Base-by-base conservation (phyloP, 768 basidiomycete species). In the Royoungia palumana region DNA sequence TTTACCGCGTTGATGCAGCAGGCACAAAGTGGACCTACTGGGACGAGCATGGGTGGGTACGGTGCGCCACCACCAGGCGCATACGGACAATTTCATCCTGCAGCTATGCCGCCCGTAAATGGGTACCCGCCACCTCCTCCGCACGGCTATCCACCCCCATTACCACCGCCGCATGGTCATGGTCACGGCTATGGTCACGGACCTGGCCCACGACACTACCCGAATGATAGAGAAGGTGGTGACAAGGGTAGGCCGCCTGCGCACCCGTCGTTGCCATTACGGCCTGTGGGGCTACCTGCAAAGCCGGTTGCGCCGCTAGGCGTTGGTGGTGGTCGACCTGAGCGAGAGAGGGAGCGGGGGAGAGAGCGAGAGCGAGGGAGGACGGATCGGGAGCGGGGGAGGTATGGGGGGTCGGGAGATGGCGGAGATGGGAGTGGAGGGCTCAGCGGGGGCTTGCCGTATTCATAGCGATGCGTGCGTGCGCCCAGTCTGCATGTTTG, bases 1-100 rank as follows among this genome's bases (percentile, higher is more conserved):
- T 30, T 66, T 22, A 48, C 68, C 0, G 62, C 68, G 10, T 46
- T 70, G 35, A 64, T 70, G 60, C 70, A 68, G 19, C 55, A 54
- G 17, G 55, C 45, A 1, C 56, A 57, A 30, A 47, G 39, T 6
- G 32, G 32, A 1, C 49, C 60, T 13, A 39, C 52, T 2, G 50
- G 61, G 7, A 21, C 42, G 9, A 39, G 49, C 3, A 38, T 48
- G 25, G 41, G 50, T 13, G 59, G 62, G 4, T 54, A 56, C 6
- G 60, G 52, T 5, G 32, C 19, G 2, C 51, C 48, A 4, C 56
- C 60, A 9, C 54, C 51, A 21, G 58, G 43, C 2, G 10, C 27
- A 14, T 61, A 58, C 9, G 55, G 52, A 30, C 59, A 41, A 6
- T 48, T 35, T 2, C 40, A 32, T 14, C 41, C 54, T 13, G 35